These are phyloP conservation scores for Buddleja alternifolia DNA, from an alignment of 257 asterid species.

Conservation along the genomic window DNA sequence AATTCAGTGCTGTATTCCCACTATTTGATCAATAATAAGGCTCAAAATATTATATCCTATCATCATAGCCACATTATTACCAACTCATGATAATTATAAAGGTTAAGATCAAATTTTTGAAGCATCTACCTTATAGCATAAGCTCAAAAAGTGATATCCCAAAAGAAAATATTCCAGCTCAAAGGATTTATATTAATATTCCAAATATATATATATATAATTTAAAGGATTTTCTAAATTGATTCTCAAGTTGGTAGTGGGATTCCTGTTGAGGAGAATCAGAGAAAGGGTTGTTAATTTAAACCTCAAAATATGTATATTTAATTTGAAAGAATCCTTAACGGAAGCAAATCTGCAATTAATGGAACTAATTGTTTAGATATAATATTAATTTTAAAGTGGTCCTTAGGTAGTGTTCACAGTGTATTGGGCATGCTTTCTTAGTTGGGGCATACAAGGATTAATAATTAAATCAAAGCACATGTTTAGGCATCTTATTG, in stretches of 20 bases:
- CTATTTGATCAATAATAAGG: slow-evolving; percentile 25
- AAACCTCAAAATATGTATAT: not conserved
- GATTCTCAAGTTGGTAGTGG: slow-evolving; percentile 44
- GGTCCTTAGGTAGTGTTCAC: slow-evolving; percentile 14
- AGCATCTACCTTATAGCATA: slow-evolving; percentile 22
- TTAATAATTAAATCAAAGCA: slow-evolving; percentile 26
- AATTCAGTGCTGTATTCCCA: slow-evolving; percentile 27
- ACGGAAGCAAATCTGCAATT: slow-evolving; percentile 38
- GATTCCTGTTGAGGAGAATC: slow-evolving; percentile 50
- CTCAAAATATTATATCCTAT: slow-evolving; percentile 4
- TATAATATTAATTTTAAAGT: not conserved
- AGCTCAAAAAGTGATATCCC: slow-evolving; percentile 8
- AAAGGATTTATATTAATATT: not conserved
- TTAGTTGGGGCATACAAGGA: slow-evolving; percentile 26
- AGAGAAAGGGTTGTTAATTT: slow-evolving; percentile 1
- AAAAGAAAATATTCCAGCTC: slow-evolving; percentile 17
- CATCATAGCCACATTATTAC: slow-evolving; percentile 53
- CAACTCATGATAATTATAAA: slow-evolving; percentile 34
- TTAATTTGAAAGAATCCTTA: slow-evolving; percentile 32
- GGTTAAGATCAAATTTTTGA: slow-evolving; percentile 12
- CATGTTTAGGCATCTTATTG: slow-evolving; percentile 48
- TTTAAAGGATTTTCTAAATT: slow-evolving; percentile 16
- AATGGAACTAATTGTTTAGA: not conserved
- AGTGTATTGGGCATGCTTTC: slow-evolving; percentile 24
- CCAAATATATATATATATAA: too few relatives aligned